Conservation (phyloP, 1,284 basidiomycete species). For the Lentinus polychrous region DNA sequence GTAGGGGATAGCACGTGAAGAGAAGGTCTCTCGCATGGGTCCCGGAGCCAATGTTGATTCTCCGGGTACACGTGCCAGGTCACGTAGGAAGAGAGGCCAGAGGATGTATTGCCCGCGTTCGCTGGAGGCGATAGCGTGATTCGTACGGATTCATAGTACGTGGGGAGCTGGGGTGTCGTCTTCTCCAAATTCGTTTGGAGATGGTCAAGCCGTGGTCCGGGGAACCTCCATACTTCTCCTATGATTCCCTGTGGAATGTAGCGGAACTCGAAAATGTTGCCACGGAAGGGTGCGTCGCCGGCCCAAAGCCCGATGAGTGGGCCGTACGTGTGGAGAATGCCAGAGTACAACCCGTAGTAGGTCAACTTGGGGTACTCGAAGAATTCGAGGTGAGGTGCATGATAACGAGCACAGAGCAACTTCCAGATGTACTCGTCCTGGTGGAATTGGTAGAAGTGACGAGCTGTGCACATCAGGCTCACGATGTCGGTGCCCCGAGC, state of each 20-base stretch:
- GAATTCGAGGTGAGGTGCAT: conserved; percentile 8
- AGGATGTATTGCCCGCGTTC: neutral
- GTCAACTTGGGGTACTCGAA: conserved; percentile 10
- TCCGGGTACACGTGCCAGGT: neutral
- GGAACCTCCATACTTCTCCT: conserved; percentile 19
- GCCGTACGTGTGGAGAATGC: conserved; percentile 16
- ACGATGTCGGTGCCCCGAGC: conserved; percentile 14
- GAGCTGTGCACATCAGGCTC: conserved; percentile 10
- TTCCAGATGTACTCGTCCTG: conserved; percentile 18
- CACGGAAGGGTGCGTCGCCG: conserved; percentile 18
- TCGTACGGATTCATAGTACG: conserved; percentile 14
- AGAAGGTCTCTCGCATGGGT: neutral
- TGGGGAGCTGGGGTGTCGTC: conserved; percentile 9
- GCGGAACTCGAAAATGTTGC: conserved; percentile 19
- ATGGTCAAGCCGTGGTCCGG: neutral
- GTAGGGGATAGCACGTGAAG: neutral
- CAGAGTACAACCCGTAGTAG: conserved; percentile 15
- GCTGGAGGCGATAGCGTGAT: neutral
- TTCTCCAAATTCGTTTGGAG: neutral
- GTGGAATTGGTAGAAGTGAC: conserved; percentile 11
- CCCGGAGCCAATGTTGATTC: neutral
- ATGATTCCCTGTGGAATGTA: conserved; percentile 14
- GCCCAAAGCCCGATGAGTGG: conserved; percentile 19
- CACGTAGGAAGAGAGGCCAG: neutral
- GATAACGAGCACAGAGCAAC: conserved; percentile 13